Conservation (phyloP, 805 yeast genomes). For the Hagleromyces aurorensis region DNA sequence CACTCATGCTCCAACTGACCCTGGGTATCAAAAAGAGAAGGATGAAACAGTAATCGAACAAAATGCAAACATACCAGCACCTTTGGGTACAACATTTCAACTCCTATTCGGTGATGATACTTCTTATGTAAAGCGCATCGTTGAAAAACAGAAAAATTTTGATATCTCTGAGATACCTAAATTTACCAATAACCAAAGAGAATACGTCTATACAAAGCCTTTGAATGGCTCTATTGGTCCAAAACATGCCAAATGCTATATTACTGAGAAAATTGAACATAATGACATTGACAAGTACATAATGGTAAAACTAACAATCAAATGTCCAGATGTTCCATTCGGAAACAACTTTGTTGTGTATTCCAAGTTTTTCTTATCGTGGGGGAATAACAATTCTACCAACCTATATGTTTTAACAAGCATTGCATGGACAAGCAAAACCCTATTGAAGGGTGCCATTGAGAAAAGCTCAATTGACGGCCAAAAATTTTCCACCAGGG, state of each 20-base stretch:
- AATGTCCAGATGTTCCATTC: slow-evolving; percentile 69
- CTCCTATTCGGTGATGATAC: slow-evolving; percentile 57
- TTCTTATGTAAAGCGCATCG: slow-evolving; percentile 37
- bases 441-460: slow-evolving; percentile 69
- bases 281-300: slow-evolving; percentile 38
- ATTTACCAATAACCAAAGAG: slow-evolving; percentile 36
- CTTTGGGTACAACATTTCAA: slow-evolving; percentile 54
- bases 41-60: slow-evolving; percentile 45
- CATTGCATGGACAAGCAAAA: slow-evolving; percentile 65
- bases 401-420: slow-evolving; percentile 45
- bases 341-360: slow-evolving; percentile 61
- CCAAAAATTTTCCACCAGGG: slow-evolving; percentile 49
- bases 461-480: slow-evolving; percentile 73
- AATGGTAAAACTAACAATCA: slow-evolving; percentile 44
- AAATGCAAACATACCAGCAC: slow-evolving; percentile 49
- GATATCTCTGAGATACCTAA: slow-evolving; percentile 46
- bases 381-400: slow-evolving; percentile 52
- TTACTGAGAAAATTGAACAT: slow-evolving; percentile 47
- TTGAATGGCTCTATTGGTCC: slow-evolving; percentile 61
- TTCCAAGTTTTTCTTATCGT: slow-evolving; percentile 51
- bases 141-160: slow-evolving; percentile 53
- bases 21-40: slow-evolving; percentile 37
- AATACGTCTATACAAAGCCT: slow-evolving; percentile 51
- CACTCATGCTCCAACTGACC: slow-evolving; percentile 39
- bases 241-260: slow-evolving; percentile 57